phyloP scores from a whole-genome alignment of 208 protist species.

The Wallacemonas sp. region DNA sequence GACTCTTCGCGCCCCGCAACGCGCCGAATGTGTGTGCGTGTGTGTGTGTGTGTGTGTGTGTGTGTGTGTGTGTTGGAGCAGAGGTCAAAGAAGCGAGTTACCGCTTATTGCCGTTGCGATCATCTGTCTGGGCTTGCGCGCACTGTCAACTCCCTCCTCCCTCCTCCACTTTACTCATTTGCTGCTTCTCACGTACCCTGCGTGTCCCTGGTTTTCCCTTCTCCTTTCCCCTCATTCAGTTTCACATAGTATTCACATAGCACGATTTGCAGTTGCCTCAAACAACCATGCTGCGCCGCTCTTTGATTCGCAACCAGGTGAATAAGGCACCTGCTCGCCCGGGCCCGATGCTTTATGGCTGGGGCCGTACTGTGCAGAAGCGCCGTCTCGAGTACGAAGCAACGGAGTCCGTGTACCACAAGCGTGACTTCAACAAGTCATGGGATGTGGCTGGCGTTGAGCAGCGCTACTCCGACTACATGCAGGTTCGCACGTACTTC shows the following conservation, averaged over 20 bases:
- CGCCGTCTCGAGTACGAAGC: constrained; percentile 90
- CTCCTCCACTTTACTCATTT: neutral
- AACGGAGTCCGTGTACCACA: constrained; percentile 88
- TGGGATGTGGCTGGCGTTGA: constrained; percentile 89
- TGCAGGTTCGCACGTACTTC: constrained; percentile 90
- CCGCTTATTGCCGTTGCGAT: no score
- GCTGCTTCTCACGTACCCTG: neutral
- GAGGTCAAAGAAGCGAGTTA: no score
- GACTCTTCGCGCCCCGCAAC: no score
- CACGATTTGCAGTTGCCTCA: neutral
- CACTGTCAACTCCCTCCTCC: no score
- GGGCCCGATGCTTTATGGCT: constrained; percentile 87
- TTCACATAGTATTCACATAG: constrained; percentile 8
- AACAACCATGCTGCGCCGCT: constrained; percentile 72
- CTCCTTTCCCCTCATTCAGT: neutral
- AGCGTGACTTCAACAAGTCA: constrained; percentile 91
- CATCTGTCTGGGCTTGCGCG: no score
- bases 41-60: no score
- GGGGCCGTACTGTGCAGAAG: constrained; percentile 90
- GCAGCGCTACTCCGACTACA: constrained; percentile 88
- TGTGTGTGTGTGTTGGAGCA: no score
- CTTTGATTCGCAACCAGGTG: constrained; percentile 53
- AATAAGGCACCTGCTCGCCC: constrained; percentile 83
- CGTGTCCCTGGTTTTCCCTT: neutral
- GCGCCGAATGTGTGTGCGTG: no score